Conservation (phyloP, 345 rosid genomes). For the Pugionium dolabratum region DNA sequence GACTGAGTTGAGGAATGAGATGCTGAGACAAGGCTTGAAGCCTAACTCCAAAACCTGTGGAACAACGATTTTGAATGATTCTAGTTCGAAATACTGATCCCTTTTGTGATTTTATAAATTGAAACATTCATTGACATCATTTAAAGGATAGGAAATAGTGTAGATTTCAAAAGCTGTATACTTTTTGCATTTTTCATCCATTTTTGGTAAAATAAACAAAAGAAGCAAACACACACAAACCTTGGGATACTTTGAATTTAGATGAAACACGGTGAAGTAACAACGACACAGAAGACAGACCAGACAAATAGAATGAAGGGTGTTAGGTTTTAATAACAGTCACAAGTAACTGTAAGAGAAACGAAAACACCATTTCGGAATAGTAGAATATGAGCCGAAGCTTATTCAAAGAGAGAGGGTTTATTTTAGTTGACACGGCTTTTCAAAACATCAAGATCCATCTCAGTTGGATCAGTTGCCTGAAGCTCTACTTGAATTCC, state of each 20-base stretch:
- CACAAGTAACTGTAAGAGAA: constrained; percentile 38
- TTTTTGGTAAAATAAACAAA: neutral
- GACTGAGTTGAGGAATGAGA: constrained; percentile 63
- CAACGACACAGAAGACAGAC: constrained; percentile 37
- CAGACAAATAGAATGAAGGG: constrained; percentile 34
- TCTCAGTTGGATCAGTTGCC: constrained; percentile 58
- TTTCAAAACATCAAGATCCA: constrained; percentile 62
- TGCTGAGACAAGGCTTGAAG: constrained; percentile 59
- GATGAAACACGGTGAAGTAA: constrained; percentile 17
- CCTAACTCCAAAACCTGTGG: constrained; percentile 34
- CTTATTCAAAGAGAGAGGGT: constrained; percentile 30
- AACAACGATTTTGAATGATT: neutral
- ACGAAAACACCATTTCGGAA: constrained; percentile 32
- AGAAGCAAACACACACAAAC: constrained; percentile 11
- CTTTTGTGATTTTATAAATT: neutral
- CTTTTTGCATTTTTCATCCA: neutral
- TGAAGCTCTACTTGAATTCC: constrained; percentile 58
- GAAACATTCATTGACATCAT: constrained; percentile 14
- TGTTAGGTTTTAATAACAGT: constrained; percentile 38
- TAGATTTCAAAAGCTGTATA: constrained; percentile 5
- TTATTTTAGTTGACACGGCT: constrained; percentile 49
- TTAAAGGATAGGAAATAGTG: neutral
- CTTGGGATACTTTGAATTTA: constrained; percentile 11
- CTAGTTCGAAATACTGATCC: constrained; percentile 4
- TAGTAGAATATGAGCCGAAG: constrained; percentile 20